Evolutionary conservation across 2,329 filamentous ascomycete genomes (phyloP).

Genomic region (Coniochaeta sp.): DNA sequence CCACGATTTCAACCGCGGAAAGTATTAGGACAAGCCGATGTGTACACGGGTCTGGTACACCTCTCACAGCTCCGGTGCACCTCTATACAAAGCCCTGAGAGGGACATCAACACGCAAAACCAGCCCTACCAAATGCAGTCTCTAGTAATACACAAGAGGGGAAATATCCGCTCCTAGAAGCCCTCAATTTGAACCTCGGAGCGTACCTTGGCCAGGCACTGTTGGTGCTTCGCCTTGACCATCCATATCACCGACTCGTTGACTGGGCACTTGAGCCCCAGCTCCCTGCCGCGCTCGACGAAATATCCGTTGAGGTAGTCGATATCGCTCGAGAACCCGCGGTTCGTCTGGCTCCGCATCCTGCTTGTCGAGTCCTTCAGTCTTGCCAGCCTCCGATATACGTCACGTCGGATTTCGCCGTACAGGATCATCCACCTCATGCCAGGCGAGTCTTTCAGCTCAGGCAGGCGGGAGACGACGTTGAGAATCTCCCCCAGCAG

Average conservation of each 20-base stretch:
- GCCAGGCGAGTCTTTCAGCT: conserved; percentile 56
- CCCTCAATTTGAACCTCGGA: not conserved
- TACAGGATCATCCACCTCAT: conserved; percentile 49
- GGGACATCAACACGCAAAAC: not conserved
- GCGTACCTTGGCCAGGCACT: conserved; percentile 13
- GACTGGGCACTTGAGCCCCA: conserved; percentile 63
- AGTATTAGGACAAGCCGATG: not conserved
- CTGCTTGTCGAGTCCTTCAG: conserved; percentile 47
- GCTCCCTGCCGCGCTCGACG: conserved; percentile 59
- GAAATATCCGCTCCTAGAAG: conserved; percentile 1
- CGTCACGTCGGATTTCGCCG: conserved; percentile 51
- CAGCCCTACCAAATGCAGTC: not conserved
- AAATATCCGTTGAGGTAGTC: conserved; percentile 88
- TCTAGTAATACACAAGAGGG: not conserved
- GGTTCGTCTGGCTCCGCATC: conserved; percentile 60
- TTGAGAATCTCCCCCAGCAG: conserved; percentile 67
- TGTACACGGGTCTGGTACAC: not conserved
- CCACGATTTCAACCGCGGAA: too few species aligned
- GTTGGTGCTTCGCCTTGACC: conserved; percentile 60
- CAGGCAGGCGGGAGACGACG: conserved; percentile 68
- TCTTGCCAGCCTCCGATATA: conserved; percentile 49
- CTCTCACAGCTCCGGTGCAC: too few species aligned
- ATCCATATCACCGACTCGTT: conserved; percentile 68
- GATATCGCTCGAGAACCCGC: conserved; percentile 62
- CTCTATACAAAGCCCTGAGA: not conserved